Evolutionary conservation across 139 green algal species (phyloP).

Genomic region (Spirogloea muscicola): DNA sequence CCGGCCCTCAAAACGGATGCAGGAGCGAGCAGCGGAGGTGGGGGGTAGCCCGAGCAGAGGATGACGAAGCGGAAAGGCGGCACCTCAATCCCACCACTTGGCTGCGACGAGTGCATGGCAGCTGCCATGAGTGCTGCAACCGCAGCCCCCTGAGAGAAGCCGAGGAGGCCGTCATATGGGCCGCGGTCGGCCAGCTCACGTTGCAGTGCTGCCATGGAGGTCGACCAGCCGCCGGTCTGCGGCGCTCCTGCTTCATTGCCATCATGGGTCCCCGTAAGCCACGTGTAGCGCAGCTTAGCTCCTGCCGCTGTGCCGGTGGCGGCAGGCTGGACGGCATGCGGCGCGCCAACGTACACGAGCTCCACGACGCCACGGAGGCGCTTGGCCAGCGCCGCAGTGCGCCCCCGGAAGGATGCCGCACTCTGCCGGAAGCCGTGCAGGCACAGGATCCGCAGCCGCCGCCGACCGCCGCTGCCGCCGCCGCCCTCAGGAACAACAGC

Average conservation of each 20-base stretch:
- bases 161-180: slow-evolving; percentile 77
- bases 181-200: slow-evolving; percentile 45
- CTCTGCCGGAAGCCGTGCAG: slow-evolving; percentile 88
- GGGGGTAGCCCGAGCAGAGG: too few species aligned
- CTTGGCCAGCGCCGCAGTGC: slow-evolving; percentile 60
- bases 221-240: too few species aligned
- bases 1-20: too few species aligned
- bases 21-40: too few species aligned
- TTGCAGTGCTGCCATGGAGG: slow-evolving; percentile 48
- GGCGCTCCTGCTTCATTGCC: too few species aligned
- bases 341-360: slow-evolving; percentile 76
- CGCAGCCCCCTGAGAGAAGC: slow-evolving; percentile 73
- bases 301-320: too few species aligned
- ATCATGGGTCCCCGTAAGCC: too few species aligned
- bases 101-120: slow-evolving; percentile 21
- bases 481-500: too few species aligned
- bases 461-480: slow-evolving; percentile 1
- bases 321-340: too few species aligned
- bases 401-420: slow-evolving; percentile 61
- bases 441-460: slow-evolving; percentile 70
- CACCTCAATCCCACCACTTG: too few species aligned
- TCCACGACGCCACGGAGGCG: slow-evolving; percentile 61
- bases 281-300: too few species aligned
- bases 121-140: slow-evolving; percentile 26
- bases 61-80: too few species aligned